Conservation (phyloP, 2,329 filamentous ascomycete species). For the Aspergillus spinulosporus region DNA sequence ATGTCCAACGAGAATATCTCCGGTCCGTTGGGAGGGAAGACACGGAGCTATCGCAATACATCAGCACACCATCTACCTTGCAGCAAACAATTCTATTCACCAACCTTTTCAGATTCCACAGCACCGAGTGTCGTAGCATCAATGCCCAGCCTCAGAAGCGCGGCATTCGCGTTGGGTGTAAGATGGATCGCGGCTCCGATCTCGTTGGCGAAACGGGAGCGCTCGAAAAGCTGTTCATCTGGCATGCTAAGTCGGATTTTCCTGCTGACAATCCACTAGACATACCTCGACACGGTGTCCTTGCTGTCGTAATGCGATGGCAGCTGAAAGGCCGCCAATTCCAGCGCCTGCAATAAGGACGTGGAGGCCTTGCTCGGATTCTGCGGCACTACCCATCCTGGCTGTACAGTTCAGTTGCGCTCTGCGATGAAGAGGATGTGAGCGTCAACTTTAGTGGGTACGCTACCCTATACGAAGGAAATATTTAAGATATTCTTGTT, state of each 20-base stretch:
- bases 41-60: constrained; percentile 28
- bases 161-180: constrained; percentile 61
- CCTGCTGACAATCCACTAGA: background rate
- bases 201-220: constrained; percentile 58
- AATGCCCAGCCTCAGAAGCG: constrained; percentile 52
- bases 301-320: constrained; percentile 54
- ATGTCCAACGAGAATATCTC: constrained; percentile 34
- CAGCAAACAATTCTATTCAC: background rate
- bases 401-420: background rate
- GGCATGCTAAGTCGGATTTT: background rate
- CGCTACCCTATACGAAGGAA: background rate
- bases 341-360: constrained; percentile 38
- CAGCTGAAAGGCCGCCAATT: constrained; percentile 36
- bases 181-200: constrained; percentile 64
- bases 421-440: background rate
- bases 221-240: constrained; percentile 53
- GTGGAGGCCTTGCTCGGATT: constrained; percentile 23
- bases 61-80: background rate
- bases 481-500: background rate
- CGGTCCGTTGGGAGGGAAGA: constrained; percentile 35
- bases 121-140: constrained; percentile 44
- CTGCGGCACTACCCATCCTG: constrained; percentile 22
- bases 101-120: constrained; percentile 31
- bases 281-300: constrained; percentile 50
- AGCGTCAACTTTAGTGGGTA: background rate